Percentiles rank a stretch among this genome's conserved stretches.
phyloP scores from a whole-genome alignment of 768 basidiomycete genomes.

The Rubroboletus satanas region DNA sequence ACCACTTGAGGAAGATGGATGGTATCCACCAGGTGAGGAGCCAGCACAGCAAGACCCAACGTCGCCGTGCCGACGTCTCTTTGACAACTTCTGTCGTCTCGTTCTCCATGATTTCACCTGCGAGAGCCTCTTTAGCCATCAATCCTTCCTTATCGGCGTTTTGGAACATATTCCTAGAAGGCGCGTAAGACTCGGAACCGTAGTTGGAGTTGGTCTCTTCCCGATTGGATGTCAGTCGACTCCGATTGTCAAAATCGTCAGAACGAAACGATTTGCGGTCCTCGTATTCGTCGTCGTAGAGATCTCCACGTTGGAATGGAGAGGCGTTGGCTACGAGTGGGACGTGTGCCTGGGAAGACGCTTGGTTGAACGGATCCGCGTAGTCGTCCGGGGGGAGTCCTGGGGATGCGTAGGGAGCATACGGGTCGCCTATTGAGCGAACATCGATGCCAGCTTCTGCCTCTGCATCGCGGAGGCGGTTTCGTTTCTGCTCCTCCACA shows the following conservation, averaged over 20 bases:
- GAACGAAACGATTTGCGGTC: constrained; percentile 69
- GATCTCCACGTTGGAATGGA: constrained; percentile 71
- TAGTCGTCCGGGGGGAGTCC: constrained; percentile 43
- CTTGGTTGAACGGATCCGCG: constrained; percentile 48
- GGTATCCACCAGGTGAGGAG: constrained; percentile 92
- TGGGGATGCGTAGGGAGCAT: constrained; percentile 69
- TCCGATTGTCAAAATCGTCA: constrained; percentile 79
- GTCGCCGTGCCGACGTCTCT: constrained; percentile 72
- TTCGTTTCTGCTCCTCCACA: constrained; percentile 81
- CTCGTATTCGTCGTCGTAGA: constrained; percentile 77
- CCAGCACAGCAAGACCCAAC: constrained; percentile 89
- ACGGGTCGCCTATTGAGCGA: constrained; percentile 59
- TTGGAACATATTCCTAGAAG: constrained; percentile 94
- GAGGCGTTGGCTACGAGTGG: constrained; percentile 84
- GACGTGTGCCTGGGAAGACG: constrained; percentile 61
- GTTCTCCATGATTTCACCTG: constrained; percentile 82
- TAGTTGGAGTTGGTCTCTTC: constrained; percentile 79
- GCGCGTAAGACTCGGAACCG: constrained; percentile 91
- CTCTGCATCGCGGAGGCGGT: constrained; percentile 71
- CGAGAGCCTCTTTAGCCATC: constrained; percentile 76
- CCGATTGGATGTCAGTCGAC: constrained; percentile 70
- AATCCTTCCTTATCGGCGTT: constrained; percentile 69
- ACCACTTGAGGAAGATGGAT: constrained; percentile 55
- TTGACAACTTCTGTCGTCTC: constrained; percentile 87
- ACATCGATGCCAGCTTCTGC: constrained; percentile 64